Percentiles rank a stretch among this genome's conserved stretches.
Conservation (phyloP, 2,329 filamentous ascomycete genomes). For the Fusarium duplospermum region DNA sequence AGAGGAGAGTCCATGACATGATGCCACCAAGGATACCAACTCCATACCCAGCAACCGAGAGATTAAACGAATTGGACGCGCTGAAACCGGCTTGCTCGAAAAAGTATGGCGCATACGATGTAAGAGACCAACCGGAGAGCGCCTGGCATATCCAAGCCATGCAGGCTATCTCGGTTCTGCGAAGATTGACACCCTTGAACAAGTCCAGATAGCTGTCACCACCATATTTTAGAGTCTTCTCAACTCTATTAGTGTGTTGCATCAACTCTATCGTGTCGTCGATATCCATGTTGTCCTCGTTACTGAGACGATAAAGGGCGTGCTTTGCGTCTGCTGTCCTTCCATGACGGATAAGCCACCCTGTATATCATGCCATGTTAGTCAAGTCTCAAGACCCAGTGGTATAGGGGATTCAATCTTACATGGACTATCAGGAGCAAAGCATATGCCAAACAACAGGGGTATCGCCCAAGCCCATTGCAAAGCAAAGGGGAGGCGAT, state of each 20-base stretch:
- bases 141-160: conserved; percentile 44
- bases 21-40: conserved; percentile 55
- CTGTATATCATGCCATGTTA: not conserved
- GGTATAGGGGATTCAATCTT: not conserved
- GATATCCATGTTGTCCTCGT: conserved; percentile 46
- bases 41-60: conserved; percentile 53
- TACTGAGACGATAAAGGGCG: conserved; percentile 46
- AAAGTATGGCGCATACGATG: conserved; percentile 51
- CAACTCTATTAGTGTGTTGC: conserved; percentile 56
- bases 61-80: conserved; percentile 51
- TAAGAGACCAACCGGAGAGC: conserved; percentile 39
- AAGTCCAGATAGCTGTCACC: conserved; percentile 42
- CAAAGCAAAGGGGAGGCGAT: conserved; percentile 52
- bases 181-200: conserved; percentile 41
- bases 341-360: conserved; percentile 54
- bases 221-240: conserved; percentile 52
- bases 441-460: conserved; percentile 49
- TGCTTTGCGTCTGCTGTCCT: conserved; percentile 47
- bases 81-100: conserved; percentile 56
- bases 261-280: conserved; percentile 59
- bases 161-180: conserved; percentile 45
- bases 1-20: conserved; percentile 54
- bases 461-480: conserved; percentile 56
- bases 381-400: not conserved
- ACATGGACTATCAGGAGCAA: conserved; percentile 57